Percentiles rank a stretch among this genome's conserved stretches.
Evolutionary conservation across 768 basidiomycete genomes (phyloP).

Genomic region (Psilocybe tampanensis): DNA sequence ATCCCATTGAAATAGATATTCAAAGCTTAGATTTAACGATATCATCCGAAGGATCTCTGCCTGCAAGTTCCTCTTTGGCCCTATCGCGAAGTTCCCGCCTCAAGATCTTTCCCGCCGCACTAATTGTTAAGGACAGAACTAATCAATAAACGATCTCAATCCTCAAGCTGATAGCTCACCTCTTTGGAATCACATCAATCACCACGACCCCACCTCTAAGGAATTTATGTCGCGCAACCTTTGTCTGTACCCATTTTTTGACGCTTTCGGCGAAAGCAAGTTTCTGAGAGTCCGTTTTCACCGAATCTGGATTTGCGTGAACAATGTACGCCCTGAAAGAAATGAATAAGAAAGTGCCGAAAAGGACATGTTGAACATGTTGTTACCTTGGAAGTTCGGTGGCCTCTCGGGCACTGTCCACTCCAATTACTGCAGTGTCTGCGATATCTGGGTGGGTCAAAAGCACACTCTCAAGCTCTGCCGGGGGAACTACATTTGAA

Average conservation of each 20-base stretch:
- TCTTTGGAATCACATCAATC: constrained; percentile 70
- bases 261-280: constrained; percentile 51
- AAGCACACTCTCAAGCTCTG: constrained; percentile 80
- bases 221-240: constrained; percentile 76
- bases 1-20: neutral
- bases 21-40: constrained; percentile 37
- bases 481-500: constrained; percentile 67
- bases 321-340: constrained; percentile 63
- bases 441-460: constrained; percentile 75
- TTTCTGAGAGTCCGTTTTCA: constrained; percentile 38
- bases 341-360: neutral
- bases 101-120: constrained; percentile 88
- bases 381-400: constrained; percentile 80
- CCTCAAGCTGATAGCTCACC: constrained; percentile 35
- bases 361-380: neutral
- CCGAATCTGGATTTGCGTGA: constrained; percentile 40
- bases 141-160: neutral
- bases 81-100: constrained; percentile 73
- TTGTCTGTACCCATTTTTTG: constrained; percentile 64
- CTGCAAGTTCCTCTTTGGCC: constrained; percentile 58
- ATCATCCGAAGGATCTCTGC: constrained; percentile 37
- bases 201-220: constrained; percentile 76
- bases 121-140: constrained; percentile 29
- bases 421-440: constrained; percentile 82
- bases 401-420: constrained; percentile 64